Percentiles rank a stretch among this genome's conserved stretches.
Evolutionary conservation across 2,329 filamentous ascomycete genomes (phyloP).

Genomic region (Anthostomella pinea): DNA sequence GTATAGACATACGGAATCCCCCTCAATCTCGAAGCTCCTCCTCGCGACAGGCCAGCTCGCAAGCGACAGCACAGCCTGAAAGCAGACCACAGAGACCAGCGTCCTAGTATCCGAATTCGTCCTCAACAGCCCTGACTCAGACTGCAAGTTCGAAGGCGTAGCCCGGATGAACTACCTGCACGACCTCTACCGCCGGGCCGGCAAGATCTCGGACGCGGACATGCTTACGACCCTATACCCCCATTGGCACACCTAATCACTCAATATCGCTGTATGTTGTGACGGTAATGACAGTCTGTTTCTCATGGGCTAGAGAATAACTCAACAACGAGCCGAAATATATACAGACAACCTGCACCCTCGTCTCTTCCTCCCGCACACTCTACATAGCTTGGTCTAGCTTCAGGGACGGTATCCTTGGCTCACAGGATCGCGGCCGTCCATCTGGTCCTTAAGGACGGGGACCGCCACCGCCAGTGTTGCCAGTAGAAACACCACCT

Average conservation of each 20-base stretch:
- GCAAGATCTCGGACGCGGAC: constrained; percentile 60
- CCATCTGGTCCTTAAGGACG: too few species aligned
- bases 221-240: too few species aligned
- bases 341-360: too few species aligned
- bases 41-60: constrained; percentile 48
- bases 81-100: constrained; percentile 51
- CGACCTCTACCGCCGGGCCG: constrained; percentile 51
- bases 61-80: constrained; percentile 43
- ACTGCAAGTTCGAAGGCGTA: constrained; percentile 47
- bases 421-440: too few species aligned
- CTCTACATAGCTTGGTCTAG: too few species aligned
- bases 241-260: too few species aligned
- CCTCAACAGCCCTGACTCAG: constrained; percentile 39
- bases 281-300: too few species aligned
- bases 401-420: too few species aligned
- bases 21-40: constrained; percentile 50
- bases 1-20: constrained; percentile 54
- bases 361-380: too few species aligned
- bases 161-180: constrained; percentile 66
- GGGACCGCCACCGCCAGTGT: constrained; percentile 13
- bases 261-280: too few species aligned
- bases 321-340: too few species aligned
- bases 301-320: too few species aligned
- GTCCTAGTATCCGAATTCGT: constrained; percentile 49
- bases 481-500: constrained; percentile 22